Percentiles rank a stretch among this genome's conserved stretches.
Evolutionary conservation across 2,329 filamentous ascomycete species (phyloP).

Genomic region (Dactylellina drechsleri): DNA sequence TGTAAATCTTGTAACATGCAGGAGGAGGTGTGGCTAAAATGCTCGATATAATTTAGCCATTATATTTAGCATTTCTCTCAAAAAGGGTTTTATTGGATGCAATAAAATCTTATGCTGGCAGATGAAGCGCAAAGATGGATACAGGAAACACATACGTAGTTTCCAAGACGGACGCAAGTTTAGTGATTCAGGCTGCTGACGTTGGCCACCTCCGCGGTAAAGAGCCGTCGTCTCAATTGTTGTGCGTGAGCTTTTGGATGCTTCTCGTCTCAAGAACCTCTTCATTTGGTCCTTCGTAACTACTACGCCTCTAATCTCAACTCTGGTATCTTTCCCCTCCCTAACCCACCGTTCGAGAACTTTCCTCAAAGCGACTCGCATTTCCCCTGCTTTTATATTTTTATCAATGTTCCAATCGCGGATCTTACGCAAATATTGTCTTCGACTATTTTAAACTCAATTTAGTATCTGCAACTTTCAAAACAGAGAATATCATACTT

Average conservation of each 20-base stretch:
- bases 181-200: background rate
- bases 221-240: background rate
- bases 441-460: background rate
- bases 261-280: constrained; percentile 2
- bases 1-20: background rate
- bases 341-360: constrained; percentile 7
- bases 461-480: background rate
- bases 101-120: too few species aligned
- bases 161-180: constrained; percentile 7
- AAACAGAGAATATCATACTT: background rate
- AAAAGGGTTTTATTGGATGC: too few species aligned
- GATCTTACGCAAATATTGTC: constrained; percentile 16
- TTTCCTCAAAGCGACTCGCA: constrained; percentile 18
- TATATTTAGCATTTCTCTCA: background rate
- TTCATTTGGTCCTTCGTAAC: constrained; percentile 7
- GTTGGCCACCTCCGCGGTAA: background rate
- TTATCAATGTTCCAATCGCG: constrained; percentile 19
- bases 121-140: too few species aligned
- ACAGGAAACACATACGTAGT: background rate
- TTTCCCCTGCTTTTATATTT: constrained; percentile 3
- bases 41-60: background rate
- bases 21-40: background rate
- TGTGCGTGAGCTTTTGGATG: background rate
- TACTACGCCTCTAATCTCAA: constrained; percentile 4
- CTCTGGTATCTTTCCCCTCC: constrained; percentile 4